Base-by-base conservation (phyloP, 495 filamentous ascomycete species). In the Bacidia gigantensis region DNA sequence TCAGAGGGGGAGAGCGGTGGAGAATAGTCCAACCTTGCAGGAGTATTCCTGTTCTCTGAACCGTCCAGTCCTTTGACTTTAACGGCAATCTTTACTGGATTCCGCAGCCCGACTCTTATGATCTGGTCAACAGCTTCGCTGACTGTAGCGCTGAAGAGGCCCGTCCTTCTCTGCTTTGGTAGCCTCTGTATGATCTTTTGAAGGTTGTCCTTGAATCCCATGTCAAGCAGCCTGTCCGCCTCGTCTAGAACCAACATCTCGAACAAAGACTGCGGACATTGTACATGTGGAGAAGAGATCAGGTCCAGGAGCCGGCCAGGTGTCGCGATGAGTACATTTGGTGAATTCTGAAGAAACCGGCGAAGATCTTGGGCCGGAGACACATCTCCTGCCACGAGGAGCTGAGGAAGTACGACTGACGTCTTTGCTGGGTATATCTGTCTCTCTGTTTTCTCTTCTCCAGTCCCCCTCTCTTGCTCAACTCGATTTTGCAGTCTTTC, bases 181-280 rank as follows among this genome's bases (percentile, higher is more conserved):
- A 98, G 69, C 10, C 84, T 76, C 11, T 79, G 74, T 26, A 97
- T 68, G 49, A 98, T 98, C 46, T 79, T 84, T 48, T 87, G 86
- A 3, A 98, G 69, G 56, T 92, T 85, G 7, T 90, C 80, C 60
- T 89, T 88, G 70, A 98, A 97, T 9, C 93, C 93, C n/a, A 96
- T 72, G 65, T 98, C 93, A 7, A 98, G 70, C 22, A 98, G 68
- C 50, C 93, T 71, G 62, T 98, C 92, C 40, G 92, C 92, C 67
- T 98, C 92, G 60, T 98, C 92, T 48, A 98, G 72, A 44, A 98
- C 84, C 11, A 98, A 75, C 52, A 85, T 79, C 60, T 96, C 88
- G 58, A 95, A 95, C 0, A 84, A 84, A 24, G 88, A 89, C 49
- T 87, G 81, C 0, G 90, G 81, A 55, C 84, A 87, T 61, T 93